Evolutionary conservation across 208 protist species (phyloP), one percentile per base, ranked within the genome.

Genomic region (Acanthamoeba lenticulata): DNA sequence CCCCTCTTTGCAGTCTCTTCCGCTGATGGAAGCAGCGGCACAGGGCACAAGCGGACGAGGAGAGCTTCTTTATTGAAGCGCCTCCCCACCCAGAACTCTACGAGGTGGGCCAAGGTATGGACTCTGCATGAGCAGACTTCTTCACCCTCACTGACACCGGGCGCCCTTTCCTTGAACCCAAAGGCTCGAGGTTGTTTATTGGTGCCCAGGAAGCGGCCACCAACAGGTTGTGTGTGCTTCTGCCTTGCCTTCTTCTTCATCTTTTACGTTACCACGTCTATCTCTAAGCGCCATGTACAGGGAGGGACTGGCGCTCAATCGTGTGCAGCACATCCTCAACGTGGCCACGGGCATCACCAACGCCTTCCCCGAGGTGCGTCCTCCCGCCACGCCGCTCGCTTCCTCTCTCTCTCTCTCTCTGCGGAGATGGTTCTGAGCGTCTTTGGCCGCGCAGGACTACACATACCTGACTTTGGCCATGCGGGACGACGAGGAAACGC

Each of bases 121-220:
- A 21, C 6, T 67, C 24, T 21, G 27, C 45, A 15, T 52, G 45
- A 5, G 15, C 45, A n/a, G 13, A 67, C 57, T 21, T 67, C 13
- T 67, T 67, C 27, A 67, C 24, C 13, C 27, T 34, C 27, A 21
- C 21, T 7, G 7, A 67, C 27, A 21, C 57, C 27, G 4, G 57
- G n/a, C n/a, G n/a, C n/a, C n/a, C n/a, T n/a, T n/a, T n/a, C n/a
- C n/a, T n/a, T n/a, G n/a, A n/a, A n/a, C n/a, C n/a, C 36, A 38
- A 38, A 83, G 72, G 72, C 17, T 65, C 49, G 44, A 15, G 29
- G 24, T n/a, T 90, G 0, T 90, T 90, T 47, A 57, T 90, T 19
- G 81, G 81, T 29, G 81, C 81, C 3, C 81, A 90, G 49, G 81
- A 90, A 24, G 81, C 81, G 3, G 81, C 81, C 47, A 90, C 81